A percentile compares a stretch with the other conserved stretches of the same genome.
Conservation (phyloP, 441 rosid species). For the Pelargonium cotyledonis region DNA sequence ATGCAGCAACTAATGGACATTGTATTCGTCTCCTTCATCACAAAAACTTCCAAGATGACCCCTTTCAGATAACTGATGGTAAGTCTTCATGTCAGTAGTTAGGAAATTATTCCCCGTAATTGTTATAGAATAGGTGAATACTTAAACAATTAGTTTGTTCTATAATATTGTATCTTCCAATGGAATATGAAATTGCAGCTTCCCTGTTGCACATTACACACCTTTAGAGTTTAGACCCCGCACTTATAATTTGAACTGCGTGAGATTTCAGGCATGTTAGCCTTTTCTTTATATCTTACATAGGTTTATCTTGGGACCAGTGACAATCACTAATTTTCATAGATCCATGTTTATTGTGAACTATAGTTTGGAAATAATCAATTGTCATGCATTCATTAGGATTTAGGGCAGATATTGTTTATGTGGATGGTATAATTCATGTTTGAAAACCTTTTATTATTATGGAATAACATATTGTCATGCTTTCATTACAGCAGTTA, state of each 20-base stretch:
- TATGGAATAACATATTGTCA: background rate
- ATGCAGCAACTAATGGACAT: constrained; percentile 24
- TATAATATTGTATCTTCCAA: no score
- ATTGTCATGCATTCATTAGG: background rate
- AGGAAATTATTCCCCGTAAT: constrained; percentile 1
- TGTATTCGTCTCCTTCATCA: constrained; percentile 18
- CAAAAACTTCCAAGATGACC: constrained; percentile 23
- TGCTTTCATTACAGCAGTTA: constrained; percentile 10
- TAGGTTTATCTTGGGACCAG: no score
- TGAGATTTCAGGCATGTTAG: no score
- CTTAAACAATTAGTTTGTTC: no score
- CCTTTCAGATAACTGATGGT: constrained; percentile 22
- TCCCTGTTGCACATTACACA: no score
- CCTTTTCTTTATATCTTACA: no score
- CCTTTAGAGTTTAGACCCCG: no score
- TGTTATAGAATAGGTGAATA: background rate
- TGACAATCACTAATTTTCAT: no score
- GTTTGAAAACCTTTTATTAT: no score
- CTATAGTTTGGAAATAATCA: constrained; percentile 1
- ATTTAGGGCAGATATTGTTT: background rate
- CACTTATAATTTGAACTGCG: no score
- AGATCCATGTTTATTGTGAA: constrained; percentile 3
- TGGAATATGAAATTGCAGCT: no score
- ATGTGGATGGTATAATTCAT: background rate
- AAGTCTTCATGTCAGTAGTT: constrained; percentile 14